phyloP scores from a whole-genome alignment of 805 yeast genomes.

The Metschnikowia orientalis region DNA sequence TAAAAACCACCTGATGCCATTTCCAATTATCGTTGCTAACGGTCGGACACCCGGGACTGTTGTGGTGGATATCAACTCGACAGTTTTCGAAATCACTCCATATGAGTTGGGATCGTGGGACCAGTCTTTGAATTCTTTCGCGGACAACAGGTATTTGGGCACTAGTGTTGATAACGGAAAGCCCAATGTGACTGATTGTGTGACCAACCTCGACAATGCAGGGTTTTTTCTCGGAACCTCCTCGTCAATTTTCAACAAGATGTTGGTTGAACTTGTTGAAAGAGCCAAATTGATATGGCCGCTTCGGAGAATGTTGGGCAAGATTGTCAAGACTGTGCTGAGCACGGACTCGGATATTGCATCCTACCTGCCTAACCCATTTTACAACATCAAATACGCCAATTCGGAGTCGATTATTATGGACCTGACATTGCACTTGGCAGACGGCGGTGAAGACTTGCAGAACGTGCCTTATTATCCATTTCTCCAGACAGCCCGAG shows the following conservation, averaged over 20 bases:
- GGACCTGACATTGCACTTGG: constrained; percentile 48
- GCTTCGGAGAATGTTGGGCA: constrained; percentile 20
- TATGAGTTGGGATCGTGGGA: constrained; percentile 44
- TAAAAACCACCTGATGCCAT: constrained; percentile 50
- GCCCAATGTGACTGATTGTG: constrained; percentile 18
- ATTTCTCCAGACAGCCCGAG: constrained; percentile 55
- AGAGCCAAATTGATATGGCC: constrained; percentile 15
- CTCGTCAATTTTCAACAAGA: constrained; percentile 71
- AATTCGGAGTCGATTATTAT: constrained; percentile 28
- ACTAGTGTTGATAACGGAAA: constrained; percentile 22
- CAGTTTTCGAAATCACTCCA: constrained; percentile 43
- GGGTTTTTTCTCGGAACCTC: constrained; percentile 83
- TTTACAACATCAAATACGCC: constrained; percentile 40
- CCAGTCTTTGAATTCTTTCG: constrained; percentile 30
- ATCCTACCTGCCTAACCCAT: constrained; percentile 68
- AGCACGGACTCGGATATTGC: constrained; percentile 62
- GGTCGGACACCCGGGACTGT: constrained; percentile 61
- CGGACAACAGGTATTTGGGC: constrained; percentile 29
- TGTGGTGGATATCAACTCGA: constrained; percentile 60
- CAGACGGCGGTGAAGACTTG: constrained; percentile 76
- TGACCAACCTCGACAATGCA: constrained; percentile 37
- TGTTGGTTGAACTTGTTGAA: constrained; percentile 53
- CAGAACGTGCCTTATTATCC: constrained; percentile 71
- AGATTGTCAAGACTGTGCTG: constrained; percentile 33
- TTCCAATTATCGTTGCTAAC: constrained; percentile 59